Evolutionary conservation across 192 early-diverging fungal species (phyloP), one percentile per base, ranked within the genome.

Genomic region (Backusella macrospora): DNA sequence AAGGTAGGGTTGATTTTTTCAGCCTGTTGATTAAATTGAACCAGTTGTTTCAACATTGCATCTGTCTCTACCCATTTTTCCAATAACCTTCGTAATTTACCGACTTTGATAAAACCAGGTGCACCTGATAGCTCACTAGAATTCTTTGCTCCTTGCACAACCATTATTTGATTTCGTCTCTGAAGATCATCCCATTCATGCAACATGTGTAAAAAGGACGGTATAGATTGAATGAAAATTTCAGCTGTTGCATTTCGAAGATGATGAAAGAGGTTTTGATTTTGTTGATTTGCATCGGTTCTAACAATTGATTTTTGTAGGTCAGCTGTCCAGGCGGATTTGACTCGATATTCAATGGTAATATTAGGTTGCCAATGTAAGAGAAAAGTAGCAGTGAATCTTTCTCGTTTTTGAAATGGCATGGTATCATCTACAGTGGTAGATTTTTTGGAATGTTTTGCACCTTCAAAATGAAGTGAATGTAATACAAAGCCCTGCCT

Each of bases 311-410:
- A 26, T 59, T 59, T 59, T 12, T 59, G 52, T 26, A 59, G 72
- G 21, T 59, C 12, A 6, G 71, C 65, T 0, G 72, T 67, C 68
- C 83, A 81, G 14, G 73, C 73, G 14, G 85, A 86, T 62, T 83
- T 88, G 45, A 93, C 88, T 67, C 86, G 83, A 79, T 95, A 95
- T 52, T 93, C 87, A 14, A 95, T 82, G 1, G 86, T 92, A 46
- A 95, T 85, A 73, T 92, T 91, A 9, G 92, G 91, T 42, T 91
- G 86, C 91, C 91, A 93, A 12, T 88, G 83, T 55, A 93, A 69
- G 21, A 87, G 82, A 80, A 95, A 80, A n/a, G 82, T 86, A 55
- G 93, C 82, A 34, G 80, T 80, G n/a, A 91, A 82, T 23, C 86
- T 82, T 79, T 92, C 83, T 13, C 72, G 49, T 16, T 81, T 79